Base-by-base conservation (phyloP, 1,284 basidiomycete species). In the Vanrija sp. region DNA sequence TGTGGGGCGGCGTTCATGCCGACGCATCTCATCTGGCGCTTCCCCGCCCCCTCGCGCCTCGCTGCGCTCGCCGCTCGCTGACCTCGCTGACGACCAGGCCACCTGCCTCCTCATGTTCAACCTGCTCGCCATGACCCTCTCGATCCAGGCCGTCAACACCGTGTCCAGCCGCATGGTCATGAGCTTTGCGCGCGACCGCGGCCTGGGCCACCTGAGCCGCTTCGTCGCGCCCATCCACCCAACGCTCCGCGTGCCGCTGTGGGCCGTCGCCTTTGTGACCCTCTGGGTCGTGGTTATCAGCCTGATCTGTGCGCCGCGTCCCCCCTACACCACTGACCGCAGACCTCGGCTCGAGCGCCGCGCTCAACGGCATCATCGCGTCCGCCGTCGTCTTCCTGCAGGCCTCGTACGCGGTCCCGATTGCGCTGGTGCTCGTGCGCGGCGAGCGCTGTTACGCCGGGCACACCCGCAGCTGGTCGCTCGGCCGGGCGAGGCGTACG, bases 151-250 rank as follows among this genome's bases (percentile, higher is more conserved):
- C 18, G 82, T 84, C 60, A 80, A 81, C 56, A 84, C 83, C 47
- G 83, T 83, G 3, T 80, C 83, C 10, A 85, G 83, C 1, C 80
- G 86, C 9, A 82, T 85, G 62, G 82, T 83, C 4, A 84, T 84
- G 77, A 81, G 83, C 31, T 86, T 87, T 60, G 84, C 85, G 0
- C 79, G 85, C 1, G 86, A 88, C 72, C 77, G 78, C 53, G 85
- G 84, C 3, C 78, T 86, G 19, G 61, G 56, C 23, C 85, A 82
- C 1, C 79, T 84, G 56, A 80, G 81, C 31, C 48, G 49, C 3
- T 69, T 77, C 52, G 83, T 86, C 65, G 69, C 81, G 1, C 72
- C 72, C 31, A 75, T 85, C 52, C 79, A 81, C 61, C 58, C 59
- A 37, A 25, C 20, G 10, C 70, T 71, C 16, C 79, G 79, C 53